Conservation (phyloP, 2,329 filamentous ascomycete species). For the Talaromyces rugulosus region DNA sequence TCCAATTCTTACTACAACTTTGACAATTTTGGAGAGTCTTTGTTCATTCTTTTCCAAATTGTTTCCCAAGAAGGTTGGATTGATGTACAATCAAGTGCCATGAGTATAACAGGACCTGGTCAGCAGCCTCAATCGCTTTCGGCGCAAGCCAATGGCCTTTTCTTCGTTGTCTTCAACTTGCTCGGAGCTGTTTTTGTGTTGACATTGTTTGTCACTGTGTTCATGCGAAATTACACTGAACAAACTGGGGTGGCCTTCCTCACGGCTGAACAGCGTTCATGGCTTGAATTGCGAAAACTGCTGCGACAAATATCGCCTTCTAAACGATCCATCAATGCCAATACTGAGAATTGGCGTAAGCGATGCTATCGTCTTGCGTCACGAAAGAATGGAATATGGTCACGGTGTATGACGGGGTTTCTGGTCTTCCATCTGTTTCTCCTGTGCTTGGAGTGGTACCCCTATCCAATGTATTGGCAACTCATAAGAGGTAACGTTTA, state of each 20-base stretch:
- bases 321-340: constrained; percentile 79
- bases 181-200: constrained; percentile 93
- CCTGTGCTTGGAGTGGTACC: constrained; percentile 79
- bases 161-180: constrained; percentile 95
- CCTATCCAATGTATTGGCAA: constrained; percentile 69
- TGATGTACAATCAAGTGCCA: constrained; percentile 81
- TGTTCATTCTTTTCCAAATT: constrained; percentile 98
- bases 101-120: constrained; percentile 73
- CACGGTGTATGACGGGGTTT: constrained; percentile 71
- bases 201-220: constrained; percentile 96
- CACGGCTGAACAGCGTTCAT: constrained; percentile 92
- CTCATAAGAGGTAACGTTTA: constrained; percentile 51
- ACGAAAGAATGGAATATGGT: constrained; percentile 91
- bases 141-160: constrained; percentile 80
- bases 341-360: constrained; percentile 72
- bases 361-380: constrained; percentile 96
- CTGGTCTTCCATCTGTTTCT: constrained; percentile 79
- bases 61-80: constrained; percentile 98
- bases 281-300: constrained; percentile 90
- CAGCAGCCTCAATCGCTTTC: constrained; percentile 66
- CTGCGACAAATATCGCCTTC: constrained; percentile 90
- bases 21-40: constrained; percentile 85
- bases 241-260: constrained; percentile 95
- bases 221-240: constrained; percentile 99
- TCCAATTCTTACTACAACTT: constrained; percentile 85